phyloP scores from a whole-genome alignment of 208 protist genomes.

The Crithidia bombi region DNA sequence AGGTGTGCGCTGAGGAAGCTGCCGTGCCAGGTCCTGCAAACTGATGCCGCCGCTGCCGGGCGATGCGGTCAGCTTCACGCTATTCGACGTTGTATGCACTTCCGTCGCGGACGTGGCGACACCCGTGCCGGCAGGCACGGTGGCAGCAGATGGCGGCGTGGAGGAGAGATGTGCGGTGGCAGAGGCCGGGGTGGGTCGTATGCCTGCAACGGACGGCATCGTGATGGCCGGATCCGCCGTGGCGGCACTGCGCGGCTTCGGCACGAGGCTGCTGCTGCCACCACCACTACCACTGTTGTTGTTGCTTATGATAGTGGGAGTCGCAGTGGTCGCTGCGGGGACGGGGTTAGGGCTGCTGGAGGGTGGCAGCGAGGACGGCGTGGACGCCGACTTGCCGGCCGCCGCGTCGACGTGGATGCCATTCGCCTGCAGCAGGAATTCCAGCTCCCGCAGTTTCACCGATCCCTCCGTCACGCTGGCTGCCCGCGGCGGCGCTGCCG shows the following conservation, averaged over 20 bases:
- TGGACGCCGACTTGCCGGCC: neutral
- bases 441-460: slow-evolving; percentile 34
- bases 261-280: slow-evolving; percentile 30
- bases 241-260: slow-evolving; percentile 55
- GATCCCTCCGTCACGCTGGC: slow-evolving; percentile 21
- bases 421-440: slow-evolving; percentile 40
- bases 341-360: neutral
- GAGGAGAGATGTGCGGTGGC: slow-evolving; percentile 42
- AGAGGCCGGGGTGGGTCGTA: slow-evolving; percentile 29
- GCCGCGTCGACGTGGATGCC: slow-evolving; percentile 21
- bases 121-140: neutral
- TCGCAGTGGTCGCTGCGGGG: neutral
- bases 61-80: slow-evolving; percentile 38
- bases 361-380: slow-evolving; percentile 14
- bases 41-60: slow-evolving; percentile 43
- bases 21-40: slow-evolving; percentile 38
- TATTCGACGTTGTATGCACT: slow-evolving; percentile 6
- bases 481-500: neutral
- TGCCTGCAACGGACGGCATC: neutral
- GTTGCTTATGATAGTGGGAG: slow-evolving; percentile 14
- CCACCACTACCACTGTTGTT: slow-evolving; percentile 2
- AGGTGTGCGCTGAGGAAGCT: slow-evolving; percentile 37
- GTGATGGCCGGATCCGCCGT: slow-evolving; percentile 15
- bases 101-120: slow-evolving; percentile 5
- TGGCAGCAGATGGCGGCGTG: slow-evolving; percentile 11